Evolutionary conservation across 768 basidiomycete species (phyloP), one percentile per base, ranked within the genome.

Genomic region (Lactifluus echinatus): DNA sequence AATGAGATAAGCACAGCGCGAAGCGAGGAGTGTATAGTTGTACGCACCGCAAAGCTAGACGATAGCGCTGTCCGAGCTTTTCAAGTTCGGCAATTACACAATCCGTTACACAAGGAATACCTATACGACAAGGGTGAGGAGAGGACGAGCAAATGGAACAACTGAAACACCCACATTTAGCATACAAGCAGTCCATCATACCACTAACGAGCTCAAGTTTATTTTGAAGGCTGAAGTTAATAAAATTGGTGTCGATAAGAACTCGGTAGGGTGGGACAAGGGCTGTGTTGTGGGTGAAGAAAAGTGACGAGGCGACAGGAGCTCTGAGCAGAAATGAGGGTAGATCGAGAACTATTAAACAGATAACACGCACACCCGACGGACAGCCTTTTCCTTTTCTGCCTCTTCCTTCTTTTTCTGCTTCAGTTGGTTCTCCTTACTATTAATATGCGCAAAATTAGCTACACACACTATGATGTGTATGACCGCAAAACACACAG

Each of bases 181-280:
- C 96, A 71, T 91, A 96, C 15, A 98, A 76, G 66, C 93, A 95
- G 67, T 99, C 96, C 96, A 99, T 98, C 96, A 99, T 97, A n/a
- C 90, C 93, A 66, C 86, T 84, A 21, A 97, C 77, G 53, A 98
- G 79, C 70, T 99, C 96, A 63, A 99, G 74, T 71, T 97, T 96
- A 72, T 98, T 99, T 74, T 99, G 96, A 48, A 99, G 78, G 63
- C 87, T 91, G 70, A 98, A 95, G 69, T 98, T 98, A 78, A 99
- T 99, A 65, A 99, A 98, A 70, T 99, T 99, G 68, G 96, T 99
- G 72, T 99, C 96, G 59, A 99, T 92, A 37, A 99, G 82, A 26
- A 99, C 91, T 19, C 95, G 84, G 69, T 98, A 99, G 3, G 96
- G 96, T 0, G 96, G 96, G 0, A 91, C 94, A 46, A 99, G 87